Evolutionary conservation across 306 rosid species (phyloP).

Genomic region (Hippophae rhamnoides): DNA sequence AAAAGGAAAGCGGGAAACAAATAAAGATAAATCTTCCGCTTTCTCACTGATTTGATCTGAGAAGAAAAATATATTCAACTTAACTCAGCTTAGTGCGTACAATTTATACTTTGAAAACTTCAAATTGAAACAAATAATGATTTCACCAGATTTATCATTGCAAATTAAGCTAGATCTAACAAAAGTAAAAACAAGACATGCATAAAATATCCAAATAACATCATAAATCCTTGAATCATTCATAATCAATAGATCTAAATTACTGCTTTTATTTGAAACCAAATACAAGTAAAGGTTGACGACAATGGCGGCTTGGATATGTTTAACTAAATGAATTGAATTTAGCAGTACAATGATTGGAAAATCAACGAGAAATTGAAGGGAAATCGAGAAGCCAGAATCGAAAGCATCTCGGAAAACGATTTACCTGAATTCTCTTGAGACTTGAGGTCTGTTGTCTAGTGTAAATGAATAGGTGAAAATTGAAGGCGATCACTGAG

Average conservation of each 20-base stretch:
- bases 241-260: conserved; percentile 22
- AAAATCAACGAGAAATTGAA: background rate
- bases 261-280: background rate
- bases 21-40: background rate
- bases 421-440: background rate
- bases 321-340: too few relatives aligned
- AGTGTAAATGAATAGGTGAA: background rate
- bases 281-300: background rate
- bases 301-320: too few relatives aligned
- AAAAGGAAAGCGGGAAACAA: background rate
- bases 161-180: conserved; percentile 11
- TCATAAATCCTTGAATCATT: background rate
- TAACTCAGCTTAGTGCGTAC: background rate
- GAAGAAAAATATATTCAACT: background rate
- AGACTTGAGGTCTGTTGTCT: too few relatives aligned
- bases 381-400: conserved; percentile 7
- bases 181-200: background rate
- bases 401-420: background rate
- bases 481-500: background rate
- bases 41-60: background rate
- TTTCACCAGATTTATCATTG: background rate
- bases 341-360: too few relatives aligned
- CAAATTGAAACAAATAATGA: background rate
- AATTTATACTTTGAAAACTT: background rate
- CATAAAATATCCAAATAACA: background rate